Evolutionary conservation across 148 eudicot species (phyloP), one percentile per base, ranked within the genome.

Genomic region (Camellia lanceoleosa): DNA sequence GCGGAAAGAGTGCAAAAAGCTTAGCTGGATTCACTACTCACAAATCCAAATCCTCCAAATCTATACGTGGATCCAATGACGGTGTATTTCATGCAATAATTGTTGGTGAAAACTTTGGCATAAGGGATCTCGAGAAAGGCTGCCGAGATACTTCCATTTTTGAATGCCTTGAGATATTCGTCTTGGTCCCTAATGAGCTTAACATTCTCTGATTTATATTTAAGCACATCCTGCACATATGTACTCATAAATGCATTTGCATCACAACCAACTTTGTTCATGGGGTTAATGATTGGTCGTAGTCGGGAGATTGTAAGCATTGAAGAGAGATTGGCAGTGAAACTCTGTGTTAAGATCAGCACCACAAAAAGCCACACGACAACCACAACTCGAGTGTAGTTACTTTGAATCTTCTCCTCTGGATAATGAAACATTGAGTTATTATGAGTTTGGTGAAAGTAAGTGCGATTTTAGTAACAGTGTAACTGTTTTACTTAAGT

Each of bases 291-390:
- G 38, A 30, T 30, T 30, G 38, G 38, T 30, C 38, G 38, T 30
- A 16, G 3, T 23, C 65, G 44, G 41, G 60, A 49, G 30, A 60
- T 65, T 10, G 84, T 86, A 19, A 86, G 84, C 82, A 81, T 78
- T 71, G 88, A 86, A 18, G 88, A 19, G 18, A 83, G 83, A 59
- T 74, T 81, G 5, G 86, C 86, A 15, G 81, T 79, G 74, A 81
- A 83, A 46, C 86, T 83, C 60, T 76, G 74, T 0, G 76, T 81
- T 16, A 86, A 30, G 23, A 81, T 47, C n/a, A 83, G 14, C 49
- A 79, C 84, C 43, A 86, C 64, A 51, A 86, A 81, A 11, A 83
- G 54, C 88, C 88, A 86, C 20, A 79, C 68, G 44, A 86, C 76
- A 7, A 83, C 78, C 80, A 83, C 84, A 16, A 79, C 78, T 66